Base-by-base conservation (phyloP, 192 early-diverging fungal genomes). In the Lobosporangium transversale region DNA sequence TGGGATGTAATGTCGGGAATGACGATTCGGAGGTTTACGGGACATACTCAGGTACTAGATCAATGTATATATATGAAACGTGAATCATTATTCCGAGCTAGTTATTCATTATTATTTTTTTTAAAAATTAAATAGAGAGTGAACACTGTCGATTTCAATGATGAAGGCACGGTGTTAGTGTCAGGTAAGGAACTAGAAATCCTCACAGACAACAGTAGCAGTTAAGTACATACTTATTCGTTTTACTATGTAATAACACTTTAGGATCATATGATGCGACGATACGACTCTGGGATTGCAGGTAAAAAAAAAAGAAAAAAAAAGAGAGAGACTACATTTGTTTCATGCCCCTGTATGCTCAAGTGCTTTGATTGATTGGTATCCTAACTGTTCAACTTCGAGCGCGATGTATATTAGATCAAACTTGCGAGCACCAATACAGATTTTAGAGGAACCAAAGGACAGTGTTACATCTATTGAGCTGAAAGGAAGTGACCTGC, bases 1-100 rank as follows among this genome's bases (percentile, higher is more conserved):
- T 98, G 95, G 95, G 96, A 99, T 62, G 90, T 97, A 1, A 68
- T 71, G 15, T 88, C 89, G 4, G 93, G 93, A 9, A 79, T 80
- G 59, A 83, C 90, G 3, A 84, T 90, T n/a, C 85, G 92, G 26
- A 81, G 91, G 53, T 94, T 90, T 66, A 67, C 87, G 1, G 94
- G 91, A 3, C 97, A 99, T 61, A 81, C 86, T 54, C 90, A 93
- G 62, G 87, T 88, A 82, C n/a, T n/a, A n/a, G n/a, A n/a, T n/a
- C n/a, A n/a, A n/a, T n/a, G n/a, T n/a, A n/a, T n/a, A n/a, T n/a
- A n/a, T n/a, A n/a, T n/a, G n/a, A n/a, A n/a, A n/a, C n/a, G n/a
- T n/a, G n/a, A n/a, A n/a, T n/a, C n/a, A n/a, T n/a, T n/a, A n/a
- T n/a, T n/a, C n/a, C n/a, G n/a, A 17, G 12, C 10, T 4, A 50